Conservation (phyloP, 2,329 filamentous ascomycete species). For the Magnaporthiopsis poae region DNA sequence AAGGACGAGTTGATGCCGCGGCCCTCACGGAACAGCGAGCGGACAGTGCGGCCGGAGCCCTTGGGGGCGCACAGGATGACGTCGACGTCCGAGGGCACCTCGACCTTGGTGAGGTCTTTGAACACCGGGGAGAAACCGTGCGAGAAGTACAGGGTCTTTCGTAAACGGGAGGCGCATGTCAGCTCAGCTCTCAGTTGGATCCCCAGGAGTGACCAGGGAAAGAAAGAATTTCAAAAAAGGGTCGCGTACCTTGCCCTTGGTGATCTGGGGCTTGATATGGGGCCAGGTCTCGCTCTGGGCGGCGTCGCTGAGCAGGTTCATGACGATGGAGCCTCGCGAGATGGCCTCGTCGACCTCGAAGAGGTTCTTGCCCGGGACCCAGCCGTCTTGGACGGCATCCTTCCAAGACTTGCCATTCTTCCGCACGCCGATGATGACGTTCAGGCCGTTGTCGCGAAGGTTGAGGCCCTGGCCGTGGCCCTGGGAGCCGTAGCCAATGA, state of each 20-base stretch:
- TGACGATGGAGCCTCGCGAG: conserved; percentile 83
- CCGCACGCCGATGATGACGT: conserved; percentile 96
- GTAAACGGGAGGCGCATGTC: not conserved
- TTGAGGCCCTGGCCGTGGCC: conserved; percentile 99
- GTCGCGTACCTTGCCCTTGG: conserved; percentile 82
- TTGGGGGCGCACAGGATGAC: conserved; percentile 99
- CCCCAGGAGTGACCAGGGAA: not conserved
- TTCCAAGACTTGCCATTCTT: conserved; percentile 98
- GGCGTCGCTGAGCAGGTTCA: conserved; percentile 97
- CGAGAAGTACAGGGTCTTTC: conserved; percentile 96
- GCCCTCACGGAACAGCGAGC: conserved; percentile 96
- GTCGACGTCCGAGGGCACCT: conserved; percentile 88
- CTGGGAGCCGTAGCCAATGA: conserved; percentile 97
- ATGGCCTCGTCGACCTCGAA: conserved; percentile 98
- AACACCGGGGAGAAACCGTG: conserved; percentile 99
- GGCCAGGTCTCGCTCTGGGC: conserved; percentile 99
- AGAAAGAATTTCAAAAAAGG: not conserved
- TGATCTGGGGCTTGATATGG: conserved; percentile 91
- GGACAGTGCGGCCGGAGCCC: conserved; percentile 96
- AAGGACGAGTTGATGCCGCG: conserved; percentile 99
- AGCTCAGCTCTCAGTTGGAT: not conserved
- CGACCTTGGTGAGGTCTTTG: conserved; percentile 98
- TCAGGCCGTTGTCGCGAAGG: conserved; percentile 98
- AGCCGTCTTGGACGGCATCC: conserved; percentile 92
- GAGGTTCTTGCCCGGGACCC: conserved; percentile 96